Evolutionary conservation across 2,329 filamentous ascomycete species (phyloP), one percentile per base, ranked within the genome.

Genomic region (Colletotrichum magnum): DNA sequence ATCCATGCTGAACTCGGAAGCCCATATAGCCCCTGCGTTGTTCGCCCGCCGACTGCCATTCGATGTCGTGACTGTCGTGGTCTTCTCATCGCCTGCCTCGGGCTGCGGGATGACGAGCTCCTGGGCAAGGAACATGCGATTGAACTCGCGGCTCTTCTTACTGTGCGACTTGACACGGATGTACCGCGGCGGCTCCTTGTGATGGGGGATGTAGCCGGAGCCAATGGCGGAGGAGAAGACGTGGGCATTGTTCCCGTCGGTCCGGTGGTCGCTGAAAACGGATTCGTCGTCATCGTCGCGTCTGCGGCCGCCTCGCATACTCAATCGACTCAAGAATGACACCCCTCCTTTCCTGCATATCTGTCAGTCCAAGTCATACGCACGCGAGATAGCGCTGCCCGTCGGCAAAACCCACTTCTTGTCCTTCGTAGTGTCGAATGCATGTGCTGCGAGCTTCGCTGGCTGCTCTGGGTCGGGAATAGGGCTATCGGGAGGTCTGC

Each of bases 1-100:
- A 81, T 98, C 95, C 69, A 92, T 92, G 76, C 95, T 98, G 76
- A 98, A 98, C 75, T 96, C 93, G 72, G 94, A 89, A 0, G 95
- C 92, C 96, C 96, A 99, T 41, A 97, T 91, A 0, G 96, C 94
- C 69, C 93, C 88, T 10, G 74, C 75, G 1, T 77, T 72, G 5
- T 71, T 71, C 9, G 71, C 58, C 24, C 70, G 65, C 3, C 75
- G 67, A 54, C 62, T 64, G 43, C 73, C 78, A 3, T 75, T 75
- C 15, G 79, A 73, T 6, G 77, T 71, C 0, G 77, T 75, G 2
- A 78, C 76, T n/a, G 83, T 85, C 1, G 87, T 87, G n/a, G 39
- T 26, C 28, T 56, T 64, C 7, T 70, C 64, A n/a, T 26, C 36
- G 5, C 45, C 63, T 4, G 48, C 7, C 18, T 70, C 58, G 18